Base-by-base conservation (phyloP, 1,139 yeast genomes). In the Saccharomyces hybrid region DNA sequence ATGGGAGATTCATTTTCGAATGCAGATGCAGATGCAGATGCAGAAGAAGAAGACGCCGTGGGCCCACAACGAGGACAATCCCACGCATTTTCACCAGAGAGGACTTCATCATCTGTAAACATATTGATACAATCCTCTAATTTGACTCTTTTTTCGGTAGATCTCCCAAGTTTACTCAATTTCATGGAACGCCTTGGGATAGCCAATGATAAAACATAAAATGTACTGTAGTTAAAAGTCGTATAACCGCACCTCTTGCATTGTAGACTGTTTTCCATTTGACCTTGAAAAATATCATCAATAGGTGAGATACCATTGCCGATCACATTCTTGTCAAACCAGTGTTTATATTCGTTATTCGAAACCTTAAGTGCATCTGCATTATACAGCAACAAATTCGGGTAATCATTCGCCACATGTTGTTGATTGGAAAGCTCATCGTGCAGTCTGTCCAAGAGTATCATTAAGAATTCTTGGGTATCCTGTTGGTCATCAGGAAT, bases 401-500 rank as follows among this genome's bases (percentile, higher is more conserved):
- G 75, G 56, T 68, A 71, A 52, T 71, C 75, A 52, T 69, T 68
- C 1, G 66, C 71, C 3, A 75, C 76, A 4, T 68, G 63, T 23
- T 72, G 70, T 23, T 71, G 68, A 54, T 74, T 70, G 56, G 82
- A 75, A 52, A 82, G 63, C 60, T 86, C 95, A 59, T 84, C 89
- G 66, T 86, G 93, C 20, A 86, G 68, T 55, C 83, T 76, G 65
- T 86, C 91, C 57, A 86, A 70, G 9, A 85, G 63, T 60, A 84
- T 83, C 66, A 85, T 75, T 52, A 86, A 70, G 63, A 85, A 86
- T 61, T 86, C 95, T 57, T 86, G 88, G 1, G 91, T 83, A 68
- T 86, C 95, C 66, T 86, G 93, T 63, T 86, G 95, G 61, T 84
- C 88, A 59, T 76, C 70, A 0, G 91, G 91, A 9, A 86, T 84